Percentiles rank a stretch among this genome's conserved stretches.
These are phyloP conservation scores for Rhizodiscina lignyota DNA, from an alignment of 495 filamentous ascomycete genomes.

Conservation along the genomic window DNA sequence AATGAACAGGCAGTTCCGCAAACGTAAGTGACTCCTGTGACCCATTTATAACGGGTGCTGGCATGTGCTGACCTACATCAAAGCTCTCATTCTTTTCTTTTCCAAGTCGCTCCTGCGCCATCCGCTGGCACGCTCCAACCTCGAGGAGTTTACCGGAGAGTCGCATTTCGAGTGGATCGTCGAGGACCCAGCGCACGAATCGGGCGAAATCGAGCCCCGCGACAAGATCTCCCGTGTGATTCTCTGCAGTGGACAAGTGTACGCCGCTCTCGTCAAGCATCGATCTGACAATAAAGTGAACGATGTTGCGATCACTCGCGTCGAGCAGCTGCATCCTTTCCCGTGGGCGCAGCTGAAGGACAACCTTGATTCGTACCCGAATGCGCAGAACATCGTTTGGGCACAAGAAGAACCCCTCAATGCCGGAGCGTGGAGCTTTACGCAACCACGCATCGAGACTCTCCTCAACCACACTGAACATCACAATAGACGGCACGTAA, in stretches of 20 bases:
- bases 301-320: slow-evolving; percentile 79
- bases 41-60: not conserved
- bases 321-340: slow-evolving; percentile 98
- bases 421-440: slow-evolving; percentile 87
- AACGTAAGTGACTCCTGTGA: slow-evolving; percentile 47
- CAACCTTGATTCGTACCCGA: slow-evolving; percentile 90
- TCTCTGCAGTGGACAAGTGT: slow-evolving; percentile 90
- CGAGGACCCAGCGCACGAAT: slow-evolving; percentile 64
- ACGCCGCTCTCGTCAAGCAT: slow-evolving; percentile 76
- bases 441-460: slow-evolving; percentile 90
- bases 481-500: slow-evolving; percentile 85
- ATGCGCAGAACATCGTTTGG: slow-evolving; percentile 93
- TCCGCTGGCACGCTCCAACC: slow-evolving; percentile 69
- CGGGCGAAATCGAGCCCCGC: slow-evolving; percentile 50
- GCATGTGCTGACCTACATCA: slow-evolving; percentile 20
- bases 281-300: slow-evolving; percentile 69
- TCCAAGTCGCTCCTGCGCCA: slow-evolving; percentile 88
- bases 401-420: slow-evolving; percentile 94
- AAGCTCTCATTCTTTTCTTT: slow-evolving; percentile 93
- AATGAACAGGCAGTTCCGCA: slow-evolving; percentile 98
- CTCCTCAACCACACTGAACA: slow-evolving; percentile 78
- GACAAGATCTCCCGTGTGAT: slow-evolving; percentile 90
- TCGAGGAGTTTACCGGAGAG: slow-evolving; percentile 79
- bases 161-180: slow-evolving; percentile 96
- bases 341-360: slow-evolving; percentile 92